These are phyloP conservation scores for Coelastrella sp. DNA, from an alignment of 139 green algal genomes.

Conservation along the genomic window DNA sequence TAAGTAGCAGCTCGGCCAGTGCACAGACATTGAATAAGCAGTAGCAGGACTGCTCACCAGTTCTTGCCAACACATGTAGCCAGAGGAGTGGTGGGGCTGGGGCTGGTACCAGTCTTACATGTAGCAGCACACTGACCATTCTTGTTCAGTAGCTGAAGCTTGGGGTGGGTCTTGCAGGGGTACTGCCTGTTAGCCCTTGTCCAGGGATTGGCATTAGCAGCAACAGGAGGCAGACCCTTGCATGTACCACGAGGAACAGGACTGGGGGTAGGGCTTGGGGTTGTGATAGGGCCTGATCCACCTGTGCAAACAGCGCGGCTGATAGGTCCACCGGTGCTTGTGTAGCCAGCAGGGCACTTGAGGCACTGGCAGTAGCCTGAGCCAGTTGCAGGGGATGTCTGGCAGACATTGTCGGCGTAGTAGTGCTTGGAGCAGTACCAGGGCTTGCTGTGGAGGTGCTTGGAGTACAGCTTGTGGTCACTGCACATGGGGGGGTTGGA, in stretches of 20 bases:
- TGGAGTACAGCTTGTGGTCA: background rate
- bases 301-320: background rate
- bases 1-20: background rate
- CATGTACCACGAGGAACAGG: background rate
- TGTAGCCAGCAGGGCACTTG: background rate
- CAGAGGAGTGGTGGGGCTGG: background rate
- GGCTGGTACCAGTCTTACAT: background rate
- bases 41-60: background rate
- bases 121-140: background rate
- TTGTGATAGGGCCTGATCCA: background rate
- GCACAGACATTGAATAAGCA: background rate
- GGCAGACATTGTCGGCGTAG: background rate
- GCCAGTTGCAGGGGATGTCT: background rate
- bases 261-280: background rate
- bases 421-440: background rate
- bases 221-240: background rate
- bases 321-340: background rate
- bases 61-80: background rate
- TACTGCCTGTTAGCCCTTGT: background rate
- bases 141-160: background rate
- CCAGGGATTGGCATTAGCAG: background rate
- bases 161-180: background rate
- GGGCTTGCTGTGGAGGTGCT: background rate
- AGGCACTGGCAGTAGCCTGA: background rate
- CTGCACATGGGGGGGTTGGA: background rate